These are phyloP conservation scores for Cyberlindnera maritima DNA, from an alignment of 805 yeast species.

Conservation along the genomic window DNA sequence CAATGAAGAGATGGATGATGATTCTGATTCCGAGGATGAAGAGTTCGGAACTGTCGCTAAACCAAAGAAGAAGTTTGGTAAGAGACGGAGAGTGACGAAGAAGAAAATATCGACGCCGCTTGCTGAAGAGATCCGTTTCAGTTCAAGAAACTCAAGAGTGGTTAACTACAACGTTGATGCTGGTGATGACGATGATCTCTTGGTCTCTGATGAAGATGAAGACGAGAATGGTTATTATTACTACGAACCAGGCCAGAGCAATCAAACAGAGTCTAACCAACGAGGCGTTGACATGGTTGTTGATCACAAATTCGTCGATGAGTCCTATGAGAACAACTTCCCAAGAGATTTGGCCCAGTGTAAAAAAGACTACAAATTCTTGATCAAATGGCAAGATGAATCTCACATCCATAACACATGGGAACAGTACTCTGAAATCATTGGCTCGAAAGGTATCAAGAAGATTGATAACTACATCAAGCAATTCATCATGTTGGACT, in stretches of 20 bases:
- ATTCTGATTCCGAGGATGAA: slow-evolving; percentile 36
- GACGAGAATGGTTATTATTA: slow-evolving; percentile 24
- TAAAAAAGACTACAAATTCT: slow-evolving; percentile 55
- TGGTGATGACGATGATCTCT: slow-evolving; percentile 45
- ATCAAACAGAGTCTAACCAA: slow-evolving; percentile 28
- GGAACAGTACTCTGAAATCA: slow-evolving; percentile 62
- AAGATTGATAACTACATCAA: slow-evolving; percentile 88
- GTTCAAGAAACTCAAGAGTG: slow-evolving; percentile 61
- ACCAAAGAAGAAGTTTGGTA: slow-evolving; percentile 26
- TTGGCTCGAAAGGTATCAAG: slow-evolving; percentile 67
- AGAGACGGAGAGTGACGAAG: slow-evolving; percentile 19
- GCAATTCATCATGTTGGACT: slow-evolving; percentile 68
- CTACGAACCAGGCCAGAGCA: slow-evolving; percentile 25
- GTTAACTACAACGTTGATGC: slow-evolving; percentile 77
- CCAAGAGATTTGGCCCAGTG: slow-evolving; percentile 45
- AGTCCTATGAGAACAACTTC: slow-evolving; percentile 30
- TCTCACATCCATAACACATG: slow-evolving; percentile 95
- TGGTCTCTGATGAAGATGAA: slow-evolving; percentile 28
- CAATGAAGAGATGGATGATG: slow-evolving; percentile 27
- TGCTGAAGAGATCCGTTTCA: slow-evolving; percentile 64
- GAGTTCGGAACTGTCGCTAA: slow-evolving; percentile 36
- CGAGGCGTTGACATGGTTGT: slow-evolving; percentile 46
- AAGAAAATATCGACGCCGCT: slow-evolving; percentile 17
- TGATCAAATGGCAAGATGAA: slow-evolving; percentile 81
- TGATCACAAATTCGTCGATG: slow-evolving; percentile 48